A percentile compares a stretch with the other conserved stretches of the same genome.
These are phyloP conservation scores for Aurantiochytrium sp. DNA, from an alignment of 108 stramenopile species.

Conservation along the genomic window DNA sequence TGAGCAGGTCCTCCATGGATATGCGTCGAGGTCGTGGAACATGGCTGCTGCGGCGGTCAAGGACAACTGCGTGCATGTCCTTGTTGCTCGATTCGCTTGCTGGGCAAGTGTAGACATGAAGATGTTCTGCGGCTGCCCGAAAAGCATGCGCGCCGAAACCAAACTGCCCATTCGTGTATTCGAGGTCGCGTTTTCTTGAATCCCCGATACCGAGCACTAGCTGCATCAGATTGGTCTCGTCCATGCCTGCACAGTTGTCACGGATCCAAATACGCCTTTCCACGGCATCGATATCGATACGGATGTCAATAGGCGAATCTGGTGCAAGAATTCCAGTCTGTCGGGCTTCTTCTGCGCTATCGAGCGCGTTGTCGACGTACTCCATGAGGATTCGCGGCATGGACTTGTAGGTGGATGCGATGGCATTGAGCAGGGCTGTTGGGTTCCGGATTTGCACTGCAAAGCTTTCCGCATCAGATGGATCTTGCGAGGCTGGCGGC, in stretches of 20 bases:
- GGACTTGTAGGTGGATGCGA: conserved; percentile 10
- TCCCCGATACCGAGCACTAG: neutral
- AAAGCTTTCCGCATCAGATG: neutral
- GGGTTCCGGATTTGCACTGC: neutral
- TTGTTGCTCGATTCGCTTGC: neutral
- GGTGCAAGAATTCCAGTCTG: neutral
- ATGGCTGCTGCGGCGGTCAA: neutral
- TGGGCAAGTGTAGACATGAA: neutral
- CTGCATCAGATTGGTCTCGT: neutral
- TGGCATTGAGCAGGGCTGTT: neutral
- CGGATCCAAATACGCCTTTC: neutral
- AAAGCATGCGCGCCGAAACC: conserved; percentile 1
- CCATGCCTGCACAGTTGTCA: neutral
- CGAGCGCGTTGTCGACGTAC: conserved; percentile 2
- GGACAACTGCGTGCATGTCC: neutral
- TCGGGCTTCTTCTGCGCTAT: neutral
- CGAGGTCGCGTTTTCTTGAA: neutral
- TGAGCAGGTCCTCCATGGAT: neutral
- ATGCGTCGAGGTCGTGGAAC: neutral
- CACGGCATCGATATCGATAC: neutral
- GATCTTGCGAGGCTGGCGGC: too few relatives aligned
- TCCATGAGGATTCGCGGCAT: neutral
- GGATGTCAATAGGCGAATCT: neutral
- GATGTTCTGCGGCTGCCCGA: neutral
- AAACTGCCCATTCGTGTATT: neutral